Conservation (phyloP, 2,329 filamentous ascomycete genomes). For the Neonectria punicea region DNA sequence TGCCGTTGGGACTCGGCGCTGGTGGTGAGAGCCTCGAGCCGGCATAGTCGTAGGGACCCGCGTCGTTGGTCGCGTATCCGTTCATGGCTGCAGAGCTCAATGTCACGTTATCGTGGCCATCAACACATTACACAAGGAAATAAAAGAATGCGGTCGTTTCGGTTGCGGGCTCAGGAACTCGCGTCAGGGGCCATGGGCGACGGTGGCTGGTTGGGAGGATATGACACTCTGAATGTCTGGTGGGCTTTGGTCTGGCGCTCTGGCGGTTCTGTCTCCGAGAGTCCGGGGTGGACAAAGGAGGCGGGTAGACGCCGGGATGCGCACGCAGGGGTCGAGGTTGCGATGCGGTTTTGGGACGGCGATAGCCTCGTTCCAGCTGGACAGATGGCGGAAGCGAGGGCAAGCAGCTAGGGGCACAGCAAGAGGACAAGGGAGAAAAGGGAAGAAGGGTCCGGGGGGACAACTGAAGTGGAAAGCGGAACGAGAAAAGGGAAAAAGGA, state of each 20-base stretch:
- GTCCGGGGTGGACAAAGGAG: constrained; percentile 14
- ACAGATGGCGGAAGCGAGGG: background rate
- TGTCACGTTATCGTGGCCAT: constrained; percentile 35
- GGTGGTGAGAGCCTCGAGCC: constrained; percentile 45
- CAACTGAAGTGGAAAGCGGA: constrained; percentile 22
- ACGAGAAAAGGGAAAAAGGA: constrained; percentile 36
- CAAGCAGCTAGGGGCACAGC: background rate
- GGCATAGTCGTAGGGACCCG: constrained; percentile 51
- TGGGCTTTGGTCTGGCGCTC: constrained; percentile 1
- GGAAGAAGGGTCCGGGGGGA: constrained; percentile 37
- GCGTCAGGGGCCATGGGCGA: constrained; percentile 33
- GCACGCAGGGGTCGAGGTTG: background rate
- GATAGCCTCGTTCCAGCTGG: constrained; percentile 3
- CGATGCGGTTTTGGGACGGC: constrained; percentile 6
- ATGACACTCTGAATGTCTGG: constrained; percentile 9
- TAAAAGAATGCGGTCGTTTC: constrained; percentile 4
- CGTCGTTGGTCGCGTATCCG: constrained; percentile 49
- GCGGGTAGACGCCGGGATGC: constrained; percentile 19
- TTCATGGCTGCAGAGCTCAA: constrained; percentile 50
- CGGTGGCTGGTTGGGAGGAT: constrained; percentile 27
- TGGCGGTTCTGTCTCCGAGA: background rate
- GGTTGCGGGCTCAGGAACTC: constrained; percentile 21
- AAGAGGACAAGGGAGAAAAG: constrained; percentile 14
- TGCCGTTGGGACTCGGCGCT: constrained; percentile 54
- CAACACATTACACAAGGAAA: constrained; percentile 35